Conservation (phyloP, 2,329 filamentous ascomycete species). For the Orbilia ellipsospora region DNA sequence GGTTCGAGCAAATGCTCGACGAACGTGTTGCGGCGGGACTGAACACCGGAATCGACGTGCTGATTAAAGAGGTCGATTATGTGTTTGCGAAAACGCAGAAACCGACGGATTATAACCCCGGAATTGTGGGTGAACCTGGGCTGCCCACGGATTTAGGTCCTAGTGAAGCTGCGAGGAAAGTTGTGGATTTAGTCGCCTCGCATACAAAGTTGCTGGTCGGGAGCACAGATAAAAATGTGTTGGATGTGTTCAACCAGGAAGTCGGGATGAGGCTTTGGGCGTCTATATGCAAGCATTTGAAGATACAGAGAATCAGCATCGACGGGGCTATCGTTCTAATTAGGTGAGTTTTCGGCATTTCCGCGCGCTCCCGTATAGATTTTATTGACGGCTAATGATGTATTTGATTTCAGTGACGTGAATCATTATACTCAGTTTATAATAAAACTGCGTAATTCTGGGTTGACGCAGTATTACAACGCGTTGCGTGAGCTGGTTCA, state of each 20-base stretch:
- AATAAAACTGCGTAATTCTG: constrained; percentile 80
- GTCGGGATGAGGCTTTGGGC: constrained; percentile 92
- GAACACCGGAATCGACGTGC: constrained; percentile 93
- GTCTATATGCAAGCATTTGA: constrained; percentile 94
- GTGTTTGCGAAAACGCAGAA: constrained; percentile 87
- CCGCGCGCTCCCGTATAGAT: neutral
- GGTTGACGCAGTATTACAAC: constrained; percentile 88
- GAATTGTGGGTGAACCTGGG: constrained; percentile 60
- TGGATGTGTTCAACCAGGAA: constrained; percentile 98
- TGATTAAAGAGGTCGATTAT: constrained; percentile 98
- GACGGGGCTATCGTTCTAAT: constrained; percentile 92
- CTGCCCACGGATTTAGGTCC: constrained; percentile 73
- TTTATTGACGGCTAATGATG: neutral
- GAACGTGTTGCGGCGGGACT: constrained; percentile 94
- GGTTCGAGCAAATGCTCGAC: constrained; percentile 98
- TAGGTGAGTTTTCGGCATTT: constrained; percentile 63
- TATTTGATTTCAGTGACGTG: constrained; percentile 75
- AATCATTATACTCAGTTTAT: constrained; percentile 92
- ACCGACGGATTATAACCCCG: constrained; percentile 90
- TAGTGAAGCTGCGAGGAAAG: constrained; percentile 79
- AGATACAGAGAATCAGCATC: constrained; percentile 90
- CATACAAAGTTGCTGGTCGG: constrained; percentile 94
- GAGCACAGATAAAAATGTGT: constrained; percentile 96
- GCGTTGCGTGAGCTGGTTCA: constrained; percentile 92
- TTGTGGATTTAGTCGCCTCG: constrained; percentile 85